Evolutionary conservation across 1,284 basidiomycete genomes (phyloP).

Genomic region (Moesziomyces globuligerus): DNA sequence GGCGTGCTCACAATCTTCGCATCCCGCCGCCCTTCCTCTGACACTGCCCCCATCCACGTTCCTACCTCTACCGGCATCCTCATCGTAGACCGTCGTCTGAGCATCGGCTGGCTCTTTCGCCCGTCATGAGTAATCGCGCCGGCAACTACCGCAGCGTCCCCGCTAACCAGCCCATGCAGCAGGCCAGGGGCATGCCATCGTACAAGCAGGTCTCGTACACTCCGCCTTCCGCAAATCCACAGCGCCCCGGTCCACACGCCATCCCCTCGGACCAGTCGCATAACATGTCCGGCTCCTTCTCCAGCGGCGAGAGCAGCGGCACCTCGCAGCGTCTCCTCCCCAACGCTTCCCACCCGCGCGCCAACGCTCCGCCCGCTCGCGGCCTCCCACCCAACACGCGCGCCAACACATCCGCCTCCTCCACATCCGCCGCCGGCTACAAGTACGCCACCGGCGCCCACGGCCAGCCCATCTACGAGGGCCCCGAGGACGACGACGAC

Average conservation of each 20-base stretch:
- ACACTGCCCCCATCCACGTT: too few relatives aligned
- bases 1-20: too few relatives aligned
- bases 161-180: slow-evolving; percentile 8
- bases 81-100: neutral
- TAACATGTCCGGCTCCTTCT: slow-evolving; percentile 34
- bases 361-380: slow-evolving; percentile 1
- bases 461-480: slow-evolving; percentile 18
- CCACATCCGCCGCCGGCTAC: slow-evolving; percentile 17
- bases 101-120: neutral
- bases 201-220: slow-evolving; percentile 39
- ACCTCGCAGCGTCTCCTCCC: slow-evolving; percentile 26
- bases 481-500: slow-evolving; percentile 54
- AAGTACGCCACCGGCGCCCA: slow-evolving; percentile 27
- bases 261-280: slow-evolving; percentile 9
- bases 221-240: slow-evolving; percentile 12
- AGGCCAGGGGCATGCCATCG: slow-evolving; percentile 18
- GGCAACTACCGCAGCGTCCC: slow-evolving; percentile 23
- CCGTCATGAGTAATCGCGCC: slow-evolving; percentile 25
- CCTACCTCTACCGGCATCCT: neutral
- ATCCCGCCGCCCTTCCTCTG: too few relatives aligned
- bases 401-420: slow-evolving; percentile 13
- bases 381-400: slow-evolving; percentile 3
- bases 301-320: slow-evolving; percentile 31
- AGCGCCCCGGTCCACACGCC: slow-evolving; percentile 9
- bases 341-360: slow-evolving; percentile 10